Base-by-base conservation (phyloP, 1,139 yeast genomes). In the Pichia sp. region DNA sequence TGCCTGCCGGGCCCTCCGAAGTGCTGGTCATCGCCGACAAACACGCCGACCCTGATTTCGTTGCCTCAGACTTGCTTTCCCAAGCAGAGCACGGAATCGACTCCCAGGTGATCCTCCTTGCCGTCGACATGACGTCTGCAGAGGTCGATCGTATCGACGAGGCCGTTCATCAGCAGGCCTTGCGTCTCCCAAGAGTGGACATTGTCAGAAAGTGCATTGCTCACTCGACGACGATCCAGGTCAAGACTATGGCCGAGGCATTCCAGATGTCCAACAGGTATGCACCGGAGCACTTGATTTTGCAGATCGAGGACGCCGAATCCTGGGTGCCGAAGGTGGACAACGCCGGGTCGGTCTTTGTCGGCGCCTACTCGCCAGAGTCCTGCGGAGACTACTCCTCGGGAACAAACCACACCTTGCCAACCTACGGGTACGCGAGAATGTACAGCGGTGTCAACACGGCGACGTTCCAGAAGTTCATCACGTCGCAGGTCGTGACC, bases 1-100 rank as follows among this genome's bases (percentile, higher is more conserved):
- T 93, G 98, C 99, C 99, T 49, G 99, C 99, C 29, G 99, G 99
- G 5, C 99, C 99, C 31, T 87, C 96, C 53, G 99, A 93, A 73
- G 99, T 93, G 15, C 78, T 93, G 60, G 98, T 93, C 16, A 78
- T 93, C 64, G 96, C 97, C 47, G 99, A 93, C 70, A 79, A 77
- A 57, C 68, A 80, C 50, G 90, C 98, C 6, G 96, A 90, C 71
- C 92, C 96, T 15, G 96, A 92, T 64, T 93, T 89, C 72, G 99
- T 93, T 42, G 99, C 98, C 26, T 83, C 93, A 63, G 99, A 93
- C 69, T 78, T 93, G 68, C 78, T 93, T 58, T 92, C 98, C 0
- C 99, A 93, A 75, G 99, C 99, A 34, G 99, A 93, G 74, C 99
- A 93, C 70, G 99, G 99, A 60, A 81, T 90, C 56, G 99, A 93